phyloP scores from a whole-genome alignment of 2,329 filamentous ascomycete genomes.

The Fonsecaea pugnacius region DNA sequence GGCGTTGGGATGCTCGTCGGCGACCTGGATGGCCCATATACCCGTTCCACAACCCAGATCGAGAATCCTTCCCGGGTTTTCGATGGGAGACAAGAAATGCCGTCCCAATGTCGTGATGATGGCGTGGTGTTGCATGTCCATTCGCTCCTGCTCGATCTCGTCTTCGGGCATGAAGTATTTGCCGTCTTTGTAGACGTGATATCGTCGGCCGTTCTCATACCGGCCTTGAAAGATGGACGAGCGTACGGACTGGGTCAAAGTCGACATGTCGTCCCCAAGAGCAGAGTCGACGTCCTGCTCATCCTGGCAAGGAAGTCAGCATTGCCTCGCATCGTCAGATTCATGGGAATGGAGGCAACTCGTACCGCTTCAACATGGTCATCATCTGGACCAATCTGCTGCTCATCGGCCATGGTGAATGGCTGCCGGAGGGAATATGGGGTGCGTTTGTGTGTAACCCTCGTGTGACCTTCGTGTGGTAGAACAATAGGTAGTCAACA shows the following conservation, averaged over 20 bases:
- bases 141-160: slow-evolving; percentile 43
- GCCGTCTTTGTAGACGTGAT: slow-evolving; percentile 34
- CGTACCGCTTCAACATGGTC: no score
- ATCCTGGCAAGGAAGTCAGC: no score
- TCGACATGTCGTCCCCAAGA: neutral
- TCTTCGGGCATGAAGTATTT: slow-evolving; percentile 44
- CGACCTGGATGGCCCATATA: slow-evolving; percentile 45
- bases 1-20: slow-evolving; percentile 41
- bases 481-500: no score
- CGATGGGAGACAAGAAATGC: slow-evolving; percentile 37
- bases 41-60: slow-evolving; percentile 45
- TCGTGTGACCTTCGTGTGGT: no score
- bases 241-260: slow-evolving; percentile 13
- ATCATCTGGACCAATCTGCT: no score
- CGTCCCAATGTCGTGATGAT: slow-evolving; percentile 24
- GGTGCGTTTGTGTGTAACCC: no score
- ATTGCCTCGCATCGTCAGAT: no score
- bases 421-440: no score
- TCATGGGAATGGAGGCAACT: no score
- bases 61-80: slow-evolving; percentile 37
- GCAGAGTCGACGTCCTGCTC: neutral
- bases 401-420: no score
- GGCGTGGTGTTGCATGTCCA: slow-evolving; percentile 43
- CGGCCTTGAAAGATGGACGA: slow-evolving; percentile 10
- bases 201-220: slow-evolving; percentile 34